Evolutionary conservation across 2,329 filamentous ascomycete species (phyloP).

Genomic region (Biscogniauxia sp.): DNA sequence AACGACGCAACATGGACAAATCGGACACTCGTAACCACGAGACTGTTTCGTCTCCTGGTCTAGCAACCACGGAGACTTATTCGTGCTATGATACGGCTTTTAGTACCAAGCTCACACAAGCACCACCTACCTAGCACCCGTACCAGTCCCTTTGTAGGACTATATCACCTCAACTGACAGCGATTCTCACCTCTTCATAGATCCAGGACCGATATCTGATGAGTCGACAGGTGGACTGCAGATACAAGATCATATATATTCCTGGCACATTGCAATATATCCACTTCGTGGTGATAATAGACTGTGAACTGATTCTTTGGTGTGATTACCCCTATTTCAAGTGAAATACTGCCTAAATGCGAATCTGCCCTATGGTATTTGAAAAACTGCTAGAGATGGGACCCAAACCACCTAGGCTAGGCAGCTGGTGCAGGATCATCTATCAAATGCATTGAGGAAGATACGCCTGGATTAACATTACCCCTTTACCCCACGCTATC

Average conservation of each 20-base stretch:
- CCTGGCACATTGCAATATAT: background rate
- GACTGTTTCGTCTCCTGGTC: background rate
- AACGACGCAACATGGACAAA: background rate
- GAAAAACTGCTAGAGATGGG: too few relatives aligned
- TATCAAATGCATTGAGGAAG: too few relatives aligned
- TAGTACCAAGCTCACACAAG: background rate
- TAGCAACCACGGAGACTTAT: background rate
- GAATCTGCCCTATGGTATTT: background rate
- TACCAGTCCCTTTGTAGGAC: background rate
- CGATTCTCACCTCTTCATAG: background rate
- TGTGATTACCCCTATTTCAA: background rate
- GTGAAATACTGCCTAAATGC: background rate
- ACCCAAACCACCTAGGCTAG: too few relatives aligned
- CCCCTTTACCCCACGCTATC: too few relatives aligned
- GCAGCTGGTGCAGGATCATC: too few relatives aligned
- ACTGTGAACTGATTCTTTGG: background rate
- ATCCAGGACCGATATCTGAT: background rate
- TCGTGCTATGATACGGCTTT: background rate
- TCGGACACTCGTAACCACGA: background rate
- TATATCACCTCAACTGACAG: background rate
- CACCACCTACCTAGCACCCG: background rate
- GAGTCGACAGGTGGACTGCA: background rate
- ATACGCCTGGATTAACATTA: too few relatives aligned
- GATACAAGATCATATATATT: background rate
- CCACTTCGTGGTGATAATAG: background rate